Conservation (phyloP, 1,139 yeast genomes). For the Blastobotrys illinoisensis region DNA sequence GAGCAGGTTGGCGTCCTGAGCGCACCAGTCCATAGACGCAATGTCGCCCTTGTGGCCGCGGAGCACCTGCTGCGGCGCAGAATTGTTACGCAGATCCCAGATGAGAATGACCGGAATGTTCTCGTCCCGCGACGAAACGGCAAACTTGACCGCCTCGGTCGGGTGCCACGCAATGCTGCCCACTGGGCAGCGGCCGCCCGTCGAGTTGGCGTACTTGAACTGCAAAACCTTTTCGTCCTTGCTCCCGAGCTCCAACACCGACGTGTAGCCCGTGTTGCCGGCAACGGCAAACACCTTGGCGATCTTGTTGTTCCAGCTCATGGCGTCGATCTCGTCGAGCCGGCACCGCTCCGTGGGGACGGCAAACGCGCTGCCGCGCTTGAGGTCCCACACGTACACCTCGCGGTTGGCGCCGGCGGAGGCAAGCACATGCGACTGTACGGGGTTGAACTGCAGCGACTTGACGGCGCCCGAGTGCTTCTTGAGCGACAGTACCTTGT, state of each 20-base stretch:
- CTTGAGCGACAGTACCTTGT: constrained; percentile 32
- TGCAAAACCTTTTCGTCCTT: constrained; percentile 78
- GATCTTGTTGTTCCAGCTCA: constrained; percentile 86
- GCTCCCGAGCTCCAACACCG: constrained; percentile 90
- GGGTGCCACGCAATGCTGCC: constrained; percentile 73
- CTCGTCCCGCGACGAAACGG: constrained; percentile 84
- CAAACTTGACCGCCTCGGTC: constrained; percentile 69
- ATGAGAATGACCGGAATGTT: constrained; percentile 72
- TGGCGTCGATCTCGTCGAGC: constrained; percentile 71
- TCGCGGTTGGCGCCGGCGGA: constrained; percentile 88
- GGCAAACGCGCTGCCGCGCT: constrained; percentile 50
- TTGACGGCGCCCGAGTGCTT: constrained; percentile 70
- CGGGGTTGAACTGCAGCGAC: constrained; percentile 71
- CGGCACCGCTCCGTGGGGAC: constrained; percentile 69
- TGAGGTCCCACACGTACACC: constrained; percentile 82
- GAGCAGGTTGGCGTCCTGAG: constrained; percentile 69
- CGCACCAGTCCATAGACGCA: constrained; percentile 89
- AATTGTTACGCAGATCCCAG: constrained; percentile 93
- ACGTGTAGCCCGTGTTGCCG: constrained; percentile 74
- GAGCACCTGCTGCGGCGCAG: constrained; percentile 74
- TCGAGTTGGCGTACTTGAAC: constrained; percentile 59
- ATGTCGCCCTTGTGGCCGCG: constrained; percentile 86
- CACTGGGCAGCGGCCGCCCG: constrained; percentile 44
- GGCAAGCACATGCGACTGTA: constrained; percentile 66
- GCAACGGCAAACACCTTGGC: constrained; percentile 89